Evolutionary conservation across 2,329 filamentous ascomycete species (phyloP).

Genomic region (Ilyonectria robusta): DNA sequence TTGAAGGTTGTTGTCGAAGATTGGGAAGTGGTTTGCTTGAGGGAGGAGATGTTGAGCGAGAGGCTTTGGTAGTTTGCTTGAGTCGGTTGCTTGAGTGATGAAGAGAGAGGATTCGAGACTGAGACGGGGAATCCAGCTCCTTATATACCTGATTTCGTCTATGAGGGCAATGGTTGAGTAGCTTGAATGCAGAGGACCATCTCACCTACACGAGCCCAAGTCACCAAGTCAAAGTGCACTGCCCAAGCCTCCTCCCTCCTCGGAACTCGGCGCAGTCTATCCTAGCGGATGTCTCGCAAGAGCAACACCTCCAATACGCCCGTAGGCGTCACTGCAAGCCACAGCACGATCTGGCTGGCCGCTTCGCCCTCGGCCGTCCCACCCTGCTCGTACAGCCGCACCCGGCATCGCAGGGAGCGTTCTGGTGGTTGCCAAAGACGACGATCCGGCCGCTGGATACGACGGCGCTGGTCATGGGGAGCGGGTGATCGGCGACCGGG

Average conservation of each 20-base stretch:
- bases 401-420: background rate
- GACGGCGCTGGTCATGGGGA: background rate
- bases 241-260: conserved; percentile 21
- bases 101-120: conserved; percentile 10
- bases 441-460: conserved; percentile 48
- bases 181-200: background rate
- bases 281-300: background rate
- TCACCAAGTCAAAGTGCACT: conserved; percentile 2
- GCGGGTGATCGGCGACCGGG: conserved; percentile 7
- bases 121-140: conserved; percentile 12
- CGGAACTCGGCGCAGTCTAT: conserved; percentile 11
- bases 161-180: too few species aligned
- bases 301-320: background rate
- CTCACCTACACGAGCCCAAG: conserved; percentile 16
- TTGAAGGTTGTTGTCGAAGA: conserved; percentile 31
- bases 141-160: conserved; percentile 30
- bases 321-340: background rate
- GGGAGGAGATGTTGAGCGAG: conserved; percentile 25
- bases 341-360: background rate
- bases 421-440: conserved; percentile 47
- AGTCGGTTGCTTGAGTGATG: conserved; percentile 29
- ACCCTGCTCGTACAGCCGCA: background rate
- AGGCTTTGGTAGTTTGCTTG: conserved; percentile 32
- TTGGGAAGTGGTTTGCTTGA: background rate
- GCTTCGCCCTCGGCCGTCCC: background rate